Evolutionary conservation across 306 rosid species (phyloP), one percentile per base, ranked within the genome.

Genomic region (Cucumis sativus): DNA sequence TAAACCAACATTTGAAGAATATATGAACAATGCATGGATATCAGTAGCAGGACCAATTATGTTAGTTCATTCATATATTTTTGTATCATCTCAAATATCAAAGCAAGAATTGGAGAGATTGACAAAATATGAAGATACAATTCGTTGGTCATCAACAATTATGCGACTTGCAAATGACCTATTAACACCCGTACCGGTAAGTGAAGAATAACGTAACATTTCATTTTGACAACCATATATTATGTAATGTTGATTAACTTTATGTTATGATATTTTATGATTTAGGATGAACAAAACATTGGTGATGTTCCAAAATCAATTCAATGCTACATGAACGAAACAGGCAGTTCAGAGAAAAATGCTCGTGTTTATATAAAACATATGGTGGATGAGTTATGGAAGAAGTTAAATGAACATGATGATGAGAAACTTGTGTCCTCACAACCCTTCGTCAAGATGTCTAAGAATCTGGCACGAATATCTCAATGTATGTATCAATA

Each of bases 131-230:
- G 41, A 77, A 0, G 17, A 60, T 10, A 72, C 4, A 62, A 62
- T 62, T 62, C 68, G 41, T 14, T 62, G 41, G 20, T 30, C 68
- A 15, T 62, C 68, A 40, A 40, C 21, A 4, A 57, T 80, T 20
- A 21, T 76, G 10, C 75, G 81, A 21, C 84, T 81, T 49, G 66
- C 78, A n/a, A 62, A 81, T 70, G 84, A 81, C 59, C 72, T 81
- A 6, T 59, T 62, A 28, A 77, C 84, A 7, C 74, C 80, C 2
- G 78, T 81, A 28, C 30, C 1, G 25, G 30, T 28, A 77, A 39
- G 40, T 17, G 55, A 60, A 49, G 2, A 56, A 55, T 10, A 18
- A 41, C 18, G 18, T 10, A 18, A 41, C 18, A 37, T 37, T 67
- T 20, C 23, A 58, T 10, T 58, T 58, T 20, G 30, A 10, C 14